Conservation (phyloP, 768 basidiomycete species). For the Pholiota conissans region DNA sequence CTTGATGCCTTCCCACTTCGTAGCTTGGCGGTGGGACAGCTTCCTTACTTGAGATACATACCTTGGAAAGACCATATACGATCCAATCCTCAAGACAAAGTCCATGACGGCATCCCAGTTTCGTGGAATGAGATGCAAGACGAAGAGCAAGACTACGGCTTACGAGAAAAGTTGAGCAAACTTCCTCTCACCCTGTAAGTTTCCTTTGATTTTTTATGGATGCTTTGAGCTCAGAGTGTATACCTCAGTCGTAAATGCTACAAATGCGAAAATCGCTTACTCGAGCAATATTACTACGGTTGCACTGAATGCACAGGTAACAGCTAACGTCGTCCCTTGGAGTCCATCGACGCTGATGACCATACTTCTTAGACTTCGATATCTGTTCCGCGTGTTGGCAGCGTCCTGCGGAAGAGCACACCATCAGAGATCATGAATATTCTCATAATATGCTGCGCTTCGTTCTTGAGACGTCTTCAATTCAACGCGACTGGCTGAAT, state of each 20-base stretch:
- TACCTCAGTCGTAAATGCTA: not conserved
- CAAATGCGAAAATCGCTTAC: not conserved
- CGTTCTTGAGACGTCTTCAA: not conserved
- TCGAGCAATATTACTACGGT: not conserved
- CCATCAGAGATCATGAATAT: not conserved
- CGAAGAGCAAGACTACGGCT: not conserved
- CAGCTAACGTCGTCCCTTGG: not conserved
- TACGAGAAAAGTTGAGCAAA: not conserved
- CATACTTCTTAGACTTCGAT: conserved; percentile 5
- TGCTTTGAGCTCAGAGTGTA: not conserved
- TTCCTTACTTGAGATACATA: conserved; percentile 8
- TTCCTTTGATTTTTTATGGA: too few relatives aligned
- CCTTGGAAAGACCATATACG: conserved; percentile 13
- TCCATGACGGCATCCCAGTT: conserved; percentile 2
- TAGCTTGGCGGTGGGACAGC: not conserved
- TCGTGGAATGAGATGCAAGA: conserved; percentile 8
- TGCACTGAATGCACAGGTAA: conserved; percentile 8
- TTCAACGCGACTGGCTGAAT: conserved; percentile 1
- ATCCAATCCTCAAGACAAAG: not conserved
- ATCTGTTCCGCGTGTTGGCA: conserved; percentile 5
- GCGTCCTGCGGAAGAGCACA: not conserved
- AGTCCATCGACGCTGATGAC: not conserved
- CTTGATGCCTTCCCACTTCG: conserved; percentile 4
- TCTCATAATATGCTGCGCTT: conserved; percentile 4
- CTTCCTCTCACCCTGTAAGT: conserved; percentile 5